These are phyloP conservation scores for Ophiostoma fasciatum DNA, from an alignment of 2,329 filamentous ascomycete species.

Conservation along the genomic window DNA sequence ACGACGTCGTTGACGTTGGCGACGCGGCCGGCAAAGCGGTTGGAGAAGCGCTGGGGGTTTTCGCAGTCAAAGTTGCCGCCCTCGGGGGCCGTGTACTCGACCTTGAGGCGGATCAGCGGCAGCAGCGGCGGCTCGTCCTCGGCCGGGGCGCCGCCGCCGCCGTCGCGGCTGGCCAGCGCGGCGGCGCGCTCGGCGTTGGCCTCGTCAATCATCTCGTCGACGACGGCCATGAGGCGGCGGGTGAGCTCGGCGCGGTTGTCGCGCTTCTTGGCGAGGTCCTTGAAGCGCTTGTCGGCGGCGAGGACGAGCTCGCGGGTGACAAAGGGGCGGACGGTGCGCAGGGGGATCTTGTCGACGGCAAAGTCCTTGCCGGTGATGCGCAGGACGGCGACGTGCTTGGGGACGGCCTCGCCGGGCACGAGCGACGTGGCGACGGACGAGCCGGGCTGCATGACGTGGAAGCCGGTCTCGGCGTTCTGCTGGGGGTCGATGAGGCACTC, in stretches of 20 bases:
- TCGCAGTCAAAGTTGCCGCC: conserved; percentile 80
- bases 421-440: conserved; percentile 93
- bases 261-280: conserved; percentile 61
- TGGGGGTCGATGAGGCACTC: conserved; percentile 82
- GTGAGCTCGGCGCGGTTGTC: conserved; percentile 77
- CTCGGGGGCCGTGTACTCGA: conserved; percentile 77
- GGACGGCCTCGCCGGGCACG: conserved; percentile 73
- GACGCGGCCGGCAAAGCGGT: conserved; percentile 76
- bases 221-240: conserved; percentile 56
- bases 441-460: conserved; percentile 93
- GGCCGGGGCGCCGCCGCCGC: conserved; percentile 39
- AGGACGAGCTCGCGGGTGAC: conserved; percentile 72
- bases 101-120: conserved; percentile 75
- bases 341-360: conserved; percentile 59
- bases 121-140: conserved; percentile 52
- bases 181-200: conserved; percentile 69
- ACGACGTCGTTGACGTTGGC: conserved; percentile 92
- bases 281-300: conserved; percentile 59
- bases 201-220: conserved; percentile 76
- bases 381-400: conserved; percentile 81
- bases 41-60: conserved; percentile 92
- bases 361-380: conserved; percentile 75
- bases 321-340: conserved; percentile 85
- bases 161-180: conserved; percentile 46
- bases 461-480: conserved; percentile 73